Conservation (phyloP, 176 grass and related monocot species). For the Musa itinerans region DNA sequence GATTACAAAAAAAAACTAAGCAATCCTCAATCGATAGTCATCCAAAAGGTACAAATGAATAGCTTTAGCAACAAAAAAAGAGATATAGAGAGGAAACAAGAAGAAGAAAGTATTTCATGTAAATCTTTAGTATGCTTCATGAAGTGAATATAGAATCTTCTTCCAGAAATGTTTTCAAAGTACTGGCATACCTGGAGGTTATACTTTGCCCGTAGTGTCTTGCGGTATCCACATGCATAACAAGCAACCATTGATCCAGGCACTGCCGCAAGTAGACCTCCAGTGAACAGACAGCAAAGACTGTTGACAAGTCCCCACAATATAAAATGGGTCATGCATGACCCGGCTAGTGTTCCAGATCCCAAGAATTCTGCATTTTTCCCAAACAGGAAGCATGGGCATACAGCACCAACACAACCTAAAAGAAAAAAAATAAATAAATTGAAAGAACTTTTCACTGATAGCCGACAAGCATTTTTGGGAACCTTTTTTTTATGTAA, state of each 20-base stretch:
- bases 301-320: constrained; percentile 80
- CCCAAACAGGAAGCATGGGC: constrained; percentile 80
- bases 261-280: constrained; percentile 63
- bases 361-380: constrained; percentile 84
- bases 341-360: constrained; percentile 70
- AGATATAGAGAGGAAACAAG: no score
- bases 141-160: background rate
- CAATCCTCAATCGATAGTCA: background rate
- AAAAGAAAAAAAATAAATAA: background rate
- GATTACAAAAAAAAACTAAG: no score
- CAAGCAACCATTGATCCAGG: constrained; percentile 82
- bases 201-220: constrained; percentile 58
- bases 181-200: constrained; percentile 50
- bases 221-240: constrained; percentile 75
- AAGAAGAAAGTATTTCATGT: background rate
- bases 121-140: background rate
- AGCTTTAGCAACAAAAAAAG: no score
- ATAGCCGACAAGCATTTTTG: background rate
- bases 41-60: background rate
- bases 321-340: constrained; percentile 78
- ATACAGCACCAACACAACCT: constrained; percentile 77
- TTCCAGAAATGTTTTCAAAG: background rate
- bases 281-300: constrained; percentile 75
- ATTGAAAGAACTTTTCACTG: background rate
- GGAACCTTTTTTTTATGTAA: background rate